Base-by-base conservation (phyloP, 441 rosid genomes). In the Iberis amara region DNA sequence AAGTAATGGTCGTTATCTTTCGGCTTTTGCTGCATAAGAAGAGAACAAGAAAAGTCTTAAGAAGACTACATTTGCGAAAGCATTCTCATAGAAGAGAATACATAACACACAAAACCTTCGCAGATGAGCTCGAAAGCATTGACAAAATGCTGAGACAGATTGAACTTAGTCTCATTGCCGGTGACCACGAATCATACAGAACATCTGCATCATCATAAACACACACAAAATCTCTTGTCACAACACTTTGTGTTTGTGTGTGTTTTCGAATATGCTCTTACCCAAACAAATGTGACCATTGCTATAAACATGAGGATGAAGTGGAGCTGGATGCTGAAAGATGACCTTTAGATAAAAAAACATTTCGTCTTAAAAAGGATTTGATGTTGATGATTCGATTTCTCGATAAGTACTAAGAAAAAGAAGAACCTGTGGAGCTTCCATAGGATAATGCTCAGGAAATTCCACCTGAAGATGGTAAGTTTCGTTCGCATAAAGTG, bases 361-460 rank as follows among this genome's bases (percentile, higher is more conserved):
- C 36, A 21, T 38, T 6, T 1, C 1, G 10, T 31, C 32, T 11
- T 9, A 9, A 47, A 28, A 14, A 8, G 15, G 18, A 7, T 1
- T n/a, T n/a, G n/a, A n/a, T 31, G 48, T 10, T 11, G 24, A 0
- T 36, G 24, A 30, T 40, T 30, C 33, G 39, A 33, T 6, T 13
- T 57, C 55, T 18, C 7, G 1, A 15, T 21, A 43, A 26, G 15
- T 37, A 31, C 3, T 0, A 8, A n/a, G 8, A 9, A 13, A 21
- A 32, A 8, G 39, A 33, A 9, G 30, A 44, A 87, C 98, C 95
- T 92, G 97, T 32, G 99, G 99, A 15, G 97, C 96, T 75, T 92
- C 99, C 99, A 92, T 92, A 8, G 97, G 99, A 65, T 92, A 92
- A 73, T 92, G 96, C 74, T 88, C 96, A 43, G 99, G 97, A 53